Conservation (phyloP, 2,329 filamentous ascomycete species). For the Trichoderma atrobrunneum region DNA sequence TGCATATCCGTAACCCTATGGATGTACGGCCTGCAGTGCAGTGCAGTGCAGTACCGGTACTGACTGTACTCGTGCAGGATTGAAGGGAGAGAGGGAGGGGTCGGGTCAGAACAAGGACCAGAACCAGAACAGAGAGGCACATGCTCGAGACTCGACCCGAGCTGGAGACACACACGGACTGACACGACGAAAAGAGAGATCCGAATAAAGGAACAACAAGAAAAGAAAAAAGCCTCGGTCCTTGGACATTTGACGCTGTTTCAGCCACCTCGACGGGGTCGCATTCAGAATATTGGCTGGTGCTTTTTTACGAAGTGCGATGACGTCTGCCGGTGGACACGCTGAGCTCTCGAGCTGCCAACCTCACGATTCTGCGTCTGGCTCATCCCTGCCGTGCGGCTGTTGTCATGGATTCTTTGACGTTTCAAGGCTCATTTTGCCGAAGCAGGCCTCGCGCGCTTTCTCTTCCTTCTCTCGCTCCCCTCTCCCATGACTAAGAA, state of each 20-base stretch:
- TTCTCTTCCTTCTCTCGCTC: not conserved
- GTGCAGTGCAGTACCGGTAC: not conserved
- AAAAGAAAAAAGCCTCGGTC: not conserved
- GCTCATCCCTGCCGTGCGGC: slow-evolving; percentile 2
- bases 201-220: too few relatives aligned
- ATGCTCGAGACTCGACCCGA: not conserved
- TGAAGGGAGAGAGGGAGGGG: not conserved
- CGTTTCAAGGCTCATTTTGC: slow-evolving; percentile 12
- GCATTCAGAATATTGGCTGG: not conserved
- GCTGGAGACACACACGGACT: not conserved
- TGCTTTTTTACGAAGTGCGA: not conserved
- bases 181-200: not conserved
- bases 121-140: not conserved
- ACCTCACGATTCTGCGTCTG: not conserved
- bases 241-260: slow-evolving; percentile 8
- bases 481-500: slow-evolving; percentile 9
- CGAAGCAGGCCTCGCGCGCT: not conserved
- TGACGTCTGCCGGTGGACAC: slow-evolving; percentile 4
- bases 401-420: slow-evolving; percentile 6
- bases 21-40: not conserved
- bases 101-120: not conserved
- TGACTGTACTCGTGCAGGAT: not conserved
- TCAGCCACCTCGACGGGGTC: slow-evolving; percentile 7
- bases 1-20: not conserved
- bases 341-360: not conserved